phyloP scores from a whole-genome alignment of 306 rosid genomes.

The Castanea crenata region DNA sequence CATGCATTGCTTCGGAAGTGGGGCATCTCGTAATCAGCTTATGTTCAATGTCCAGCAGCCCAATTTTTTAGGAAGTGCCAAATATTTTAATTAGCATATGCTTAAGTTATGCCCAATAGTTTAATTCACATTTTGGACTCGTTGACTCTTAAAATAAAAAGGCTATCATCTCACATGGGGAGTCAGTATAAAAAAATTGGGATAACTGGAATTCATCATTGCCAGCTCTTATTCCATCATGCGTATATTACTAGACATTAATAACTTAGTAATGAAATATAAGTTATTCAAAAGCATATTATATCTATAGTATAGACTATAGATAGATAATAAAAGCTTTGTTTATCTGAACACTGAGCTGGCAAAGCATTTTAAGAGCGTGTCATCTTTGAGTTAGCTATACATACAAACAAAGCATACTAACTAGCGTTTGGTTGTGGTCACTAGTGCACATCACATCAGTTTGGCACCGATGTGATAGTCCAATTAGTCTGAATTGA shows the following conservation, averaged over 20 bases:
- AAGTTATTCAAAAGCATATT: background rate
- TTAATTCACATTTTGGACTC: background rate
- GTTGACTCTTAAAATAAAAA: background rate
- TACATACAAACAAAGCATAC: too few species aligned
- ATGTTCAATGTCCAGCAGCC: background rate
- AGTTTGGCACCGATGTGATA: too few species aligned
- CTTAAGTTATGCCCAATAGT: background rate
- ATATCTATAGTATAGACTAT: background rate
- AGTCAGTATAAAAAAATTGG: background rate
- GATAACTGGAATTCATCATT: background rate
- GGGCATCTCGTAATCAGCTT: background rate
- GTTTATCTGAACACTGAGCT: background rate
- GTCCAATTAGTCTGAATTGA: too few species aligned
- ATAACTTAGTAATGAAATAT: background rate
- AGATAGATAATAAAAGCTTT: background rate
- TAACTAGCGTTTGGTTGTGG: too few species aligned
- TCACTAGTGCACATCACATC: too few species aligned
- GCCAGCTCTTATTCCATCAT: background rate
- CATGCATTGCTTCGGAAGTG: too few species aligned
- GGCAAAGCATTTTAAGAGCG: background rate
- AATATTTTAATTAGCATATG: background rate
- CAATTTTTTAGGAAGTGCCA: background rate
- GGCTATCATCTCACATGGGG: slow-evolving; percentile 2
- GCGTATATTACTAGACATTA: background rate
- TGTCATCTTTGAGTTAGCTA: too few species aligned